Percentiles rank a stretch among this genome's conserved stretches.
These are phyloP conservation scores for Plasmodium vivax DNA, from an alignment of 169 alveolate species.

Conservation along the genomic window DNA sequence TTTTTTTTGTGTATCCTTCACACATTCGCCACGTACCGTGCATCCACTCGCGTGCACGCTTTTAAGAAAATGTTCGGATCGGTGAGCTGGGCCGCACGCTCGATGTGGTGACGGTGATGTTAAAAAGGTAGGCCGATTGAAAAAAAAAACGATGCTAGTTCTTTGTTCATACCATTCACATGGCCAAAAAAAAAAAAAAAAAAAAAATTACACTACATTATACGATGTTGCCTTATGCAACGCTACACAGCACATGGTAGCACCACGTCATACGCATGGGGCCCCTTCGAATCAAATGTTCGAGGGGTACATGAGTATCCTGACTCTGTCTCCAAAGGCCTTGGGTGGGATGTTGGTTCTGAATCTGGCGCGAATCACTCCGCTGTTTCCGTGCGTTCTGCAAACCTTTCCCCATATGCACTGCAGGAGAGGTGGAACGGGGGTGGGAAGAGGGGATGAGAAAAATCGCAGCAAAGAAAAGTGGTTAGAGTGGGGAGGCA, in stretches of 20 bases:
- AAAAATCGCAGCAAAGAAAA: not conserved
- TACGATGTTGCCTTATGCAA: not conserved
- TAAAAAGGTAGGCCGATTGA: not conserved
- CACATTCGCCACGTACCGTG: not conserved
- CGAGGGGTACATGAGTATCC: conserved; percentile 98
- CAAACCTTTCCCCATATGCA: conserved; percentile 98
- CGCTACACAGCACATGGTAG: not conserved
- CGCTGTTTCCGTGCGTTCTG: conserved; percentile 98
- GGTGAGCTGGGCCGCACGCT: not conserved
- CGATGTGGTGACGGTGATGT: not conserved
- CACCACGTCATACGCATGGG: not conserved
- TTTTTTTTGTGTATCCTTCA: not conserved
- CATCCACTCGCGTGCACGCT: not conserved
- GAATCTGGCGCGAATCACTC: conserved; percentile 97
- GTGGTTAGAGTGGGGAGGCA: not conserved
- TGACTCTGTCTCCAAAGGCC: conserved; percentile 95
- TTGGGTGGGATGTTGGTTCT: conserved; percentile 96
- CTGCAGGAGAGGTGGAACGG: conserved; percentile 12
- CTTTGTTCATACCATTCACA: not conserved
- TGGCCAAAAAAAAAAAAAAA: not conserved
- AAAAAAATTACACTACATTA: not conserved
- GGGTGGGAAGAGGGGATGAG: not conserved
- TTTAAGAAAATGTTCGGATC: not conserved
- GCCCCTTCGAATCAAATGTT: conserved; percentile 81
- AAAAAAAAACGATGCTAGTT: not conserved